These are phyloP conservation scores for Coniochaeta sp. DNA, from an alignment of 2,329 filamentous ascomycete genomes.

Conservation along the genomic window DNA sequence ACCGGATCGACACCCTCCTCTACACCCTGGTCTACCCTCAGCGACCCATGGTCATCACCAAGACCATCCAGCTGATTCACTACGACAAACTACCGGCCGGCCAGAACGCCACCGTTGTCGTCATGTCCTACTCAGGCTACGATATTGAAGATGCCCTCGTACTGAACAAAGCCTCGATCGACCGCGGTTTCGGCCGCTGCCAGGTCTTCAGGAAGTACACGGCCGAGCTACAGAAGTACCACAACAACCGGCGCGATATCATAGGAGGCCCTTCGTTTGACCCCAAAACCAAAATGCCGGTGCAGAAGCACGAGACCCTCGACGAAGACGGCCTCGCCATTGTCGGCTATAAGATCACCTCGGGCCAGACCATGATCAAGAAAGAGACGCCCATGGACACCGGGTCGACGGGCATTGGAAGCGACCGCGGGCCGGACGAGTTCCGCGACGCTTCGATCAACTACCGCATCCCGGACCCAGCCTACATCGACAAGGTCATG, in stretches of 20 bases:
- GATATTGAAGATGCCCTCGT: constrained; percentile 99
- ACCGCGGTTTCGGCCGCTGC: constrained; percentile 91
- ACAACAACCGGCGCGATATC: constrained; percentile 68
- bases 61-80: constrained; percentile 92
- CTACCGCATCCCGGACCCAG: constrained; percentile 77
- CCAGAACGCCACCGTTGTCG: constrained; percentile 93
- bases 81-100: constrained; percentile 97
- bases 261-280: constrained; percentile 57
- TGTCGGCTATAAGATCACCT: constrained; percentile 72
- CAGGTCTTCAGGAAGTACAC: constrained; percentile 97
- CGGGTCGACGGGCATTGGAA: constrained; percentile 62
- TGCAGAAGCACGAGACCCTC: constrained; percentile 64
- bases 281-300: constrained; percentile 52
- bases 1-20: constrained; percentile 89
- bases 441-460: constrained; percentile 63
- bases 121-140: constrained; percentile 99
- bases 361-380: constrained; percentile 82
- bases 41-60: constrained; percentile 92
- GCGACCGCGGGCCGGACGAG: constrained; percentile 55
- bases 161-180: constrained; percentile 90
- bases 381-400: constrained; percentile 81
- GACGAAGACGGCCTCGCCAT: constrained; percentile 84
- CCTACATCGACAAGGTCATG: constrained; percentile 95
- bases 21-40: constrained; percentile 98
- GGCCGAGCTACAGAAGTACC: constrained; percentile 79